phyloP scores from a whole-genome alignment of 805 yeast genomes.

The Wickerhamomyces mucosus region DNA sequence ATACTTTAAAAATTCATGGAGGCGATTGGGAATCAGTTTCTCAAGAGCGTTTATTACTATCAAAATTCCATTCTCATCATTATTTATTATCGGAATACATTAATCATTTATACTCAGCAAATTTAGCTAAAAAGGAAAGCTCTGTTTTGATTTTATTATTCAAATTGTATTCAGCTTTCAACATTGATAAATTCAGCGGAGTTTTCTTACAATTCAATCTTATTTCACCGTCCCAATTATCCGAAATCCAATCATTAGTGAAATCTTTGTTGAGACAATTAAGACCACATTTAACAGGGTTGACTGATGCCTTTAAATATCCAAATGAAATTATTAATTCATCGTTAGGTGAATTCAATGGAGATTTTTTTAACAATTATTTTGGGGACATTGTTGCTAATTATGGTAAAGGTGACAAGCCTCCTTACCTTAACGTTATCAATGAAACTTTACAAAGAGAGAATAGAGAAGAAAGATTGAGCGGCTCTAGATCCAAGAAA shows the following conservation, averaged over 20 bases:
- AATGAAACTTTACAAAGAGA: conserved; percentile 30
- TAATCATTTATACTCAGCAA: conserved; percentile 16
- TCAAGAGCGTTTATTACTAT: conserved; percentile 27
- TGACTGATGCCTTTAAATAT: conserved; percentile 78
- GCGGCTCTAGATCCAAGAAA: conserved; percentile 22
- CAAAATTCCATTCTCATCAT: conserved; percentile 32
- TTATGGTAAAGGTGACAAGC: conserved; percentile 37
- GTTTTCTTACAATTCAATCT: conserved; percentile 58
- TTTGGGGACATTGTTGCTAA: conserved; percentile 46
- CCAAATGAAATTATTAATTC: conserved; percentile 78
- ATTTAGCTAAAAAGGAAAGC: conserved; percentile 26
- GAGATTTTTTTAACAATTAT: conserved; percentile 77
- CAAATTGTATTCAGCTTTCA: conserved; percentile 52
- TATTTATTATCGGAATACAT: conserved; percentile 25
- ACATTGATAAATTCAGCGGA: conserved; percentile 63
- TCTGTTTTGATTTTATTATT: conserved; percentile 45
- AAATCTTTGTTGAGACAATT: conserved; percentile 37
- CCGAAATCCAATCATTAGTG: conserved; percentile 32
- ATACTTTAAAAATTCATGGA: conserved; percentile 21
- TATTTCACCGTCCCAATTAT: conserved; percentile 39
- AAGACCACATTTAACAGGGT: conserved; percentile 62
- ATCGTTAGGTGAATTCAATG: conserved; percentile 71
- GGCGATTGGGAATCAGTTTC: conserved; percentile 28
- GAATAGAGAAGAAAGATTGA: conserved; percentile 27
- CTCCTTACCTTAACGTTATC: conserved; percentile 39